Conservation (phyloP, 495 filamentous ascomycete genomes). For the Talaromyces liani region DNA sequence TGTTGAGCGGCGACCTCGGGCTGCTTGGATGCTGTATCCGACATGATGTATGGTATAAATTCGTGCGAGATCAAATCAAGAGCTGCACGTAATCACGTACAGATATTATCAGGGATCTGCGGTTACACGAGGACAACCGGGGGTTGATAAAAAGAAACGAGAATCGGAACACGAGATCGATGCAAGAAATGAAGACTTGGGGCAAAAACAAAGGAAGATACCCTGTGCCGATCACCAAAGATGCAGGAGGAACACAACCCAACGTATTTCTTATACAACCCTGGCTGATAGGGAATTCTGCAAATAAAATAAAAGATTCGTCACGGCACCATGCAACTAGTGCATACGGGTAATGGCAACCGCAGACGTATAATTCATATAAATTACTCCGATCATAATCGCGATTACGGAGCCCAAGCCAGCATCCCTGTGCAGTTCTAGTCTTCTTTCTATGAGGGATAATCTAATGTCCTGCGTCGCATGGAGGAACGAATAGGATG, state of each 20-base stretch:
- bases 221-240: not conserved
- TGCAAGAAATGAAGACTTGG: not conserved
- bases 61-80: not conserved
- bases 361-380: not conserved
- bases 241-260: not conserved
- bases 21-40: slow-evolving; percentile 11
- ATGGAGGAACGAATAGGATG: not conserved
- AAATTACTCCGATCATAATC: not conserved
- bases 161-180: not conserved
- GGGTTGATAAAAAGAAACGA: not conserved
- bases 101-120: not conserved
- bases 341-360: not conserved
- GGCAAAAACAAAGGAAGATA: not conserved
- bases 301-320: not conserved
- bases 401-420: not conserved
- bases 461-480: not conserved
- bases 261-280: not conserved
- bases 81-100: not conserved
- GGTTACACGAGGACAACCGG: not conserved
- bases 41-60: not conserved
- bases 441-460: not conserved
- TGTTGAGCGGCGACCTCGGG: slow-evolving; percentile 6
- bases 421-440: not conserved
- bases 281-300: not conserved
- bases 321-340: not conserved